Conservation (phyloP, 495 filamentous ascomycete genomes). For the Penicillium malachiteum region DNA sequence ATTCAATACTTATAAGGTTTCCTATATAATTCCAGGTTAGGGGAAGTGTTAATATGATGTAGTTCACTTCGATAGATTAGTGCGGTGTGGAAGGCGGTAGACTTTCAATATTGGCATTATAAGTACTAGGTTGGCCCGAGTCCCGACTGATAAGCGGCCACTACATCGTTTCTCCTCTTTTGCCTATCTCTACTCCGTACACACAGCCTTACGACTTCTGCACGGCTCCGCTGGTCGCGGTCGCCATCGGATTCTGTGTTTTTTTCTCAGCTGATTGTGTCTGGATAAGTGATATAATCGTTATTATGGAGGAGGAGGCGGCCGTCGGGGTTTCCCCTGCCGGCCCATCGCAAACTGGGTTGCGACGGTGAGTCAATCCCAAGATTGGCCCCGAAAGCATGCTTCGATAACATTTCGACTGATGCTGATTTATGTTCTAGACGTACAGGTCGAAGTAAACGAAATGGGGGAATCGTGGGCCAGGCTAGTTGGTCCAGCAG, state of each 20-base stretch:
- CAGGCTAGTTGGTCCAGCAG: slow-evolving; percentile 88
- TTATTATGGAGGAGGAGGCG: slow-evolving; percentile 38
- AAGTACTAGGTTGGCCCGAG: too few relatives aligned
- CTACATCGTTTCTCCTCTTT: slow-evolving; percentile 10
- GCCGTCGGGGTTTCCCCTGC: slow-evolving; percentile 26
- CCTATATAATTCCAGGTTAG: too few relatives aligned
- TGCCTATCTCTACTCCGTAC: background rate
- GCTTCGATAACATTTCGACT: background rate
- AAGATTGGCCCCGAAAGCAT: background rate
- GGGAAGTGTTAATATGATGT: too few relatives aligned
- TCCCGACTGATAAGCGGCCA: slow-evolving; percentile 22
- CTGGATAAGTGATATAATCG: slow-evolving; percentile 6
- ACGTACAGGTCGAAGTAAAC: slow-evolving; percentile 47
- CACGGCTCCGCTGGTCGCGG: slow-evolving; percentile 14
- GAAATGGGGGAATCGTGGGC: slow-evolving; percentile 53
- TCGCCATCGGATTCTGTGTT: slow-evolving; percentile 29
- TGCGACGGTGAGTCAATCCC: slow-evolving; percentile 32
- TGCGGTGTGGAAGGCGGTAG: too few relatives aligned
- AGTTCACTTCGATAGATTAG: too few relatives aligned
- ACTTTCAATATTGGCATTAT: too few relatives aligned
- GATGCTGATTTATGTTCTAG: slow-evolving; percentile 24
- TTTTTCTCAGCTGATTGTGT: background rate
- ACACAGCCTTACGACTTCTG: slow-evolving; percentile 4
- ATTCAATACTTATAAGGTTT: too few relatives aligned
- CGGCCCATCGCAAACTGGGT: slow-evolving; percentile 20